Conservation (phyloP, 805 yeast genomes). For the Candida loeiensis region DNA sequence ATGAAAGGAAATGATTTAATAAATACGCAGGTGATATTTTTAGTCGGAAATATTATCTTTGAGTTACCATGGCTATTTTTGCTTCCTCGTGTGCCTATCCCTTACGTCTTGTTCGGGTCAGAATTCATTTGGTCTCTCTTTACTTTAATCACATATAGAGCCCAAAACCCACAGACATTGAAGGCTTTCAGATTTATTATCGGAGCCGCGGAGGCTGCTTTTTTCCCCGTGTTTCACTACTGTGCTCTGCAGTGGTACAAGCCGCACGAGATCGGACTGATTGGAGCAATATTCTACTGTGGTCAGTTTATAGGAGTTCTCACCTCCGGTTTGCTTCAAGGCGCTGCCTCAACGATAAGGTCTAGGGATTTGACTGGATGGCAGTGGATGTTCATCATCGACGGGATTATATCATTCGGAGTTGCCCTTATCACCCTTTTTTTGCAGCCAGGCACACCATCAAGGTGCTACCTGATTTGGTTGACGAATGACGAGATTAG, state of each 20-base stretch:
- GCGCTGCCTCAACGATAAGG: slow-evolving; percentile 12
- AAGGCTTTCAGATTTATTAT: slow-evolving; percentile 20
- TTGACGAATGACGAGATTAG: slow-evolving; percentile 55
- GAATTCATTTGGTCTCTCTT: slow-evolving; percentile 21
- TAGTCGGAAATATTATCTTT: slow-evolving; percentile 20
- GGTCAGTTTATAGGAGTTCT: slow-evolving; percentile 30
- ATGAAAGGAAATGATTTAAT: slow-evolving; percentile 24
- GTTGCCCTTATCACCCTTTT: slow-evolving; percentile 18
- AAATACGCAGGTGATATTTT: slow-evolving; percentile 20
- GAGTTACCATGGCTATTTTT: slow-evolving; percentile 22
- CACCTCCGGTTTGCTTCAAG: slow-evolving; percentile 27
- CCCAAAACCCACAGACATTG: slow-evolving; percentile 14
- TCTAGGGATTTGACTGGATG: slow-evolving; percentile 12
- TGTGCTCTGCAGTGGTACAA: slow-evolving; percentile 24
- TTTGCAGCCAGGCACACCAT: slow-evolving; percentile 25
- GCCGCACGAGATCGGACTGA: slow-evolving; percentile 21
- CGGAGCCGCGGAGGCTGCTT: slow-evolving; percentile 24
- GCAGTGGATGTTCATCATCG: slow-evolving; percentile 26
- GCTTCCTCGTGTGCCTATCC: slow-evolving; percentile 18
- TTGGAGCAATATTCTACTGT: slow-evolving; percentile 25
- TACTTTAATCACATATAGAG: slow-evolving; percentile 17
- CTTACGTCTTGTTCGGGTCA: slow-evolving; percentile 18
- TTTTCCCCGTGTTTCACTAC: slow-evolving; percentile 26
- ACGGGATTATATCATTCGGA: slow-evolving; percentile 20
- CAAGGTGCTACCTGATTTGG: slow-evolving; percentile 45